Percentiles rank a stretch among this genome's conserved stretches.
Conservation (phyloP, 768 basidiomycete genomes). For the Psilocybe cyanescens region DNA sequence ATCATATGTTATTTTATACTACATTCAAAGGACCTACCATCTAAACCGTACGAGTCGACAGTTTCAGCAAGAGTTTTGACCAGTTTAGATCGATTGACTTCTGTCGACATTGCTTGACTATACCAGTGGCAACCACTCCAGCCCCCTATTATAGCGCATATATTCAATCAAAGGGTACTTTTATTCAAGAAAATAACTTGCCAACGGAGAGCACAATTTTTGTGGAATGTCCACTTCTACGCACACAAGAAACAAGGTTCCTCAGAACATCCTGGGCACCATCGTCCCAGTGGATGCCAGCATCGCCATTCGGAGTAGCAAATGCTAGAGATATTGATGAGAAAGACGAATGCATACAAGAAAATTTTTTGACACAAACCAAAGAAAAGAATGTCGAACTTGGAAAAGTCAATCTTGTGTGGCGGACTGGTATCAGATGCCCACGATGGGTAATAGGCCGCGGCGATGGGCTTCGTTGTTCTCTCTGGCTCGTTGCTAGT, state of each 20-base stretch:
- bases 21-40: conserved; percentile 46
- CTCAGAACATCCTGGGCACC: conserved; percentile 54
- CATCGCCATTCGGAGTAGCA: conserved; percentile 61
- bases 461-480: conserved; percentile 35
- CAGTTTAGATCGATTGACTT: conserved; percentile 52
- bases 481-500: conserved; percentile 3
- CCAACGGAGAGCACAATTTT: conserved; percentile 71
- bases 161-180: background rate
- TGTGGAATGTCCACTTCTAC: conserved; percentile 56
- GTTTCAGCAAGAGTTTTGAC: conserved; percentile 54
- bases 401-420: conserved; percentile 58
- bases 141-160: conserved; percentile 40
- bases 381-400: conserved; percentile 70
- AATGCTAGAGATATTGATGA: conserved; percentile 48
- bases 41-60: conserved; percentile 60
- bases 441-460: conserved; percentile 58
- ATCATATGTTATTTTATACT: background rate
- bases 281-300: conserved; percentile 51
- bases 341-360: background rate
- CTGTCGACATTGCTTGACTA: conserved; percentile 55
- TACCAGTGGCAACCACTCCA: conserved; percentile 71
- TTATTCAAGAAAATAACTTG: conserved; percentile 25
- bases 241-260: conserved; percentile 57
- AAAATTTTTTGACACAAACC: conserved; percentile 35
- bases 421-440: conserved; percentile 49